Conservation (phyloP, 148 eudicot genomes). For the Vaccinium vitisidaea region DNA sequence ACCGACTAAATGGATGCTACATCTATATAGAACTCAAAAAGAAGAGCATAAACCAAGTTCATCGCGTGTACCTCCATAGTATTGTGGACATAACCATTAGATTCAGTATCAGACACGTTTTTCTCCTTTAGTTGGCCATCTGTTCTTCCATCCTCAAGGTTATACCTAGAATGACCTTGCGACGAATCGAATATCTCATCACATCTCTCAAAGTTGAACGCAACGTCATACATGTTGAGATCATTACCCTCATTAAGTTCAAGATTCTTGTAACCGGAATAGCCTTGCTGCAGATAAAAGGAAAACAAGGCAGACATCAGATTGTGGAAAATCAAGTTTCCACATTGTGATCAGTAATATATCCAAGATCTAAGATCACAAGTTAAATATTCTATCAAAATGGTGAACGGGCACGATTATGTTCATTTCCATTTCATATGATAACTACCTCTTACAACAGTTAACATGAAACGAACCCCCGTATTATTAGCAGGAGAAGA, state of each 20-base stretch:
- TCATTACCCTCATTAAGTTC: conserved; percentile 33
- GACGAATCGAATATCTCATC: conserved; percentile 34
- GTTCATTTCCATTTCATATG: background rate
- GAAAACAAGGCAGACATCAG: background rate
- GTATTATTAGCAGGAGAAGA: background rate
- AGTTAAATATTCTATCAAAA: background rate
- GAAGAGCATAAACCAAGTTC: conserved; percentile 11
- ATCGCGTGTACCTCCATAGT: conserved; percentile 30
- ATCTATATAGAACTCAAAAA: background rate
- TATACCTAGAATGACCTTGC: conserved; percentile 23
- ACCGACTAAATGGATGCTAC: background rate
- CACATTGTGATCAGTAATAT: background rate
- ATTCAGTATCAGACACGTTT: conserved; percentile 29
- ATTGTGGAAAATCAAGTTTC: background rate
- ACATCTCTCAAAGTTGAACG: conserved; percentile 32
- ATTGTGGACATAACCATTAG: conserved; percentile 31
- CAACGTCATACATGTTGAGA: conserved; percentile 36
- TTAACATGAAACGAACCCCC: background rate
- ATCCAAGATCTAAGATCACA: background rate
- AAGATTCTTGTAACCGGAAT: conserved; percentile 20
- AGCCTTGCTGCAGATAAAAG: conserved; percentile 12
- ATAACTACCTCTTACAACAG: background rate
- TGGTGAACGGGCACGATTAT: background rate
- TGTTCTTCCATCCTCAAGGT: conserved; percentile 24
- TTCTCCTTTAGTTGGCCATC: conserved; percentile 33